Evolutionary conservation across 768 basidiomycete species (phyloP), one percentile per base, ranked within the genome.

Genomic region (Termitomyces sp.): DNA sequence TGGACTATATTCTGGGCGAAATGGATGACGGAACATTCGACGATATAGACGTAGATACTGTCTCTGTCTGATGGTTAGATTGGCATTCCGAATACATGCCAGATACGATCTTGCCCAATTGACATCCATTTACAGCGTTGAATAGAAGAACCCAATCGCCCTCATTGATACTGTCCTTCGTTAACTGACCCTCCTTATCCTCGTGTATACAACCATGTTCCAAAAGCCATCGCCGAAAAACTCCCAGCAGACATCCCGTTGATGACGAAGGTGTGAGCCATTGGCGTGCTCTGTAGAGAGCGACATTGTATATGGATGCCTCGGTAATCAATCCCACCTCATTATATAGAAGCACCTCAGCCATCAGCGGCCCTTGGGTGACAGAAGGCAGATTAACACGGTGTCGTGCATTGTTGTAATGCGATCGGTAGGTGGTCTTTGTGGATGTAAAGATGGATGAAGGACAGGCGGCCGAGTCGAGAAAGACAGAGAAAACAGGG

Each of bases 1-100:
- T 99, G 55, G 97, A 99, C 69, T 95, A 91, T 62, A 78, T 94
- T 56, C 74, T 94, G 32, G 83, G 82, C 16, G 91, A 94, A 76
- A 94, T 94, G 92, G 92, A 93, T 66, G 87, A 82, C 61, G 89
- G 88, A 26, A 79, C 89, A 72, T 82, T 89, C 55, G 80, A 78
- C 33, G 81, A 60, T 43, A 81, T 82, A 79, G 78, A 80, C 16
- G 73, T 79, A 50, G 77, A 76, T 55, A 65, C 46, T 30, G 56
- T 32, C 5, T 33, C 55, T 46, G 30, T 58, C 44, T 63, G 53
- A 57, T 52, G 36, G 32, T 44, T 37, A 5, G 10, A 14, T 27
- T 45, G 46, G 22, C n/a, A 53, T 40, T 30, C 36, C 42, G 46
- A 48, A 58, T 47, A n/a, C 34, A 43, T 20, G 52, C 52, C 46